Percentiles rank a stretch among this genome's conserved stretches.
Evolutionary conservation across 1,284 basidiomycete genomes (phyloP).

Genomic region (Veloboletus limbatus): DNA sequence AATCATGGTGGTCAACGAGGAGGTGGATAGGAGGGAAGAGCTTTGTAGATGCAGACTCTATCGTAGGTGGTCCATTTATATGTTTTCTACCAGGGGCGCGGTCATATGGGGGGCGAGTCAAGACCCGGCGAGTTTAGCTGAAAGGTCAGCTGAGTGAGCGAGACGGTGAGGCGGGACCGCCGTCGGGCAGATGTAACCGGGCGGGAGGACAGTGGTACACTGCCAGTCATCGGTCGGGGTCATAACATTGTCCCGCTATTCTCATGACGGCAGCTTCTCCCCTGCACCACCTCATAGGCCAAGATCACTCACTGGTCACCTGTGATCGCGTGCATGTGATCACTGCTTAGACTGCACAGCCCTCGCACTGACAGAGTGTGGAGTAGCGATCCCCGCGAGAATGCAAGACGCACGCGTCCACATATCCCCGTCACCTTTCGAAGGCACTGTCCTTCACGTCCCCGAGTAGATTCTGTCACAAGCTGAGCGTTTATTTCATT

Average conservation of each 20-base stretch:
- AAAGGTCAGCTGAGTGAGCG: constrained; percentile 9
- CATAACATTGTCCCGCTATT: background rate
- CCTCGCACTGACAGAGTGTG: no score
- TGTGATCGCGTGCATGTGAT: no score
- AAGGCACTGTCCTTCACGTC: background rate
- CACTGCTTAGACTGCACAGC: no score
- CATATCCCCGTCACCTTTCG: no score
- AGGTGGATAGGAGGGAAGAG: background rate
- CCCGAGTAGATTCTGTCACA: background rate
- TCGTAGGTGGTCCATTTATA: constrained; percentile 15
- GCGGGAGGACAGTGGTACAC: no score
- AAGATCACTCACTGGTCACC: no score
- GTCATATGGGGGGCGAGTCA: background rate
- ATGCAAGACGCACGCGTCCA: no score
- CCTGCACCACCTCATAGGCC: background rate
- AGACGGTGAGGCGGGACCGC: background rate
- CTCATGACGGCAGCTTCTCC: constrained; percentile 7
- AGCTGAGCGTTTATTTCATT: background rate
- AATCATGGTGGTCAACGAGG: constrained; percentile 22
- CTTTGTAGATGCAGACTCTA: background rate
- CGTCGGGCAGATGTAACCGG: constrained; percentile 8
- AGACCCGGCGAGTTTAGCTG: background rate
- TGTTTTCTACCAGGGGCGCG: background rate
- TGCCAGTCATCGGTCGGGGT: no score
- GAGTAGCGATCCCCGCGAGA: no score